Conservation (phyloP, 1,284 basidiomycete species). For the Garcileccinum viscosum region DNA sequence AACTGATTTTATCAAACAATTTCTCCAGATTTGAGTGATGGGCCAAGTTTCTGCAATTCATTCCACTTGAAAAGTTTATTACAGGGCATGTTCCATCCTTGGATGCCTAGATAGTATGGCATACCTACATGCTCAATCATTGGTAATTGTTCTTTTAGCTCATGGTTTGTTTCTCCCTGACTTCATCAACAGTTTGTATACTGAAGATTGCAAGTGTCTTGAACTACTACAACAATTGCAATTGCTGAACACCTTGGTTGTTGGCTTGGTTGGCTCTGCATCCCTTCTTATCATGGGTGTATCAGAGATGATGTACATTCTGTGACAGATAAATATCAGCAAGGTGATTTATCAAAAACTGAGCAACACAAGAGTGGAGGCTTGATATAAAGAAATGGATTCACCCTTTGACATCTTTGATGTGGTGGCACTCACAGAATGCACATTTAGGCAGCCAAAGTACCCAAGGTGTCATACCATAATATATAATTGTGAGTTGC, state of each 20-base stretch:
- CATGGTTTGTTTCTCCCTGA: neutral
- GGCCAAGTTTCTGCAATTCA: conserved; percentile 33
- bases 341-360: conserved; percentile 29
- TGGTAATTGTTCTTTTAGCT: conserved; percentile 29
- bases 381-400: conserved; percentile 40
- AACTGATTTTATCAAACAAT: neutral
- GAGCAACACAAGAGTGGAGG: conserved; percentile 21
- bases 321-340: conserved; percentile 31
- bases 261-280: conserved; percentile 25
- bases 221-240: conserved; percentile 26
- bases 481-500: conserved; percentile 38
- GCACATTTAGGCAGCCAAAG: conserved; percentile 29
- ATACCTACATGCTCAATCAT: conserved; percentile 50
- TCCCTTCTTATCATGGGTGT: neutral
- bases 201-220: conserved; percentile 46
- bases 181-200: conserved; percentile 40
- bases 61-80: conserved; percentile 36
- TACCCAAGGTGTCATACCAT: conserved; percentile 44
- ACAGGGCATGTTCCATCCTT: conserved; percentile 43
- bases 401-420: conserved; percentile 44
- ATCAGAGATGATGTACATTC: neutral
- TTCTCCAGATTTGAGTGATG: conserved; percentile 44
- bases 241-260: conserved; percentile 31
- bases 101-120: conserved; percentile 57
- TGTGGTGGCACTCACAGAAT: conserved; percentile 29